Evolutionary conservation across 2,329 filamentous ascomycete genomes (phyloP).

Genomic region (Cytospora chrysosperma): DNA sequence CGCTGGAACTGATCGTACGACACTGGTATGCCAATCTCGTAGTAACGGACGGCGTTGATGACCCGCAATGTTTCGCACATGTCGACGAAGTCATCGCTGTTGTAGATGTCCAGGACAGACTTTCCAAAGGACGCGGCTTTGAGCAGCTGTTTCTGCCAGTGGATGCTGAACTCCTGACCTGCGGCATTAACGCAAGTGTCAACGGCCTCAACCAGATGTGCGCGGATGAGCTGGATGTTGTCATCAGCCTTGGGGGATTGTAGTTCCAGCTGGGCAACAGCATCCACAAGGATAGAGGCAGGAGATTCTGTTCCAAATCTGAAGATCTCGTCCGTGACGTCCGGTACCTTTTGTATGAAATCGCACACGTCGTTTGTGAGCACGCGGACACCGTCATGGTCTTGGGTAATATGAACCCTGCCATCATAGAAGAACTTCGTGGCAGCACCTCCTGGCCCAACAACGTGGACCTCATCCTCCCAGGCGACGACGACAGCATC

Average conservation of each 20-base stretch:
- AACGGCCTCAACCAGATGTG: slow-evolving; percentile 86
- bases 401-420: slow-evolving; percentile 81
- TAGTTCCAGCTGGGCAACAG: slow-evolving; percentile 84
- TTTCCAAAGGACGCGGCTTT: slow-evolving; percentile 97
- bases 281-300: slow-evolving; percentile 89
- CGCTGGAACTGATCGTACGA: slow-evolving; percentile 94
- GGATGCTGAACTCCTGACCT: slow-evolving; percentile 82
- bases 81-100: slow-evolving; percentile 97
- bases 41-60: slow-evolving; percentile 87
- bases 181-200: slow-evolving; percentile 92
- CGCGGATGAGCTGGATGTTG: slow-evolving; percentile 89
- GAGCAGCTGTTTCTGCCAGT: slow-evolving; percentile 95
- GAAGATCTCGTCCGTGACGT: slow-evolving; percentile 85
- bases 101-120: slow-evolving; percentile 94
- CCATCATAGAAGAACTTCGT: slow-evolving; percentile 85
- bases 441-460: slow-evolving; percentile 78
- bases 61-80: slow-evolving; percentile 95
- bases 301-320: slow-evolving; percentile 83
- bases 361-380: slow-evolving; percentile 95
- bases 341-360: slow-evolving; percentile 90
- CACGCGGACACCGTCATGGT: slow-evolving; percentile 81
- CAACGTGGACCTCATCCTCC: slow-evolving; percentile 95
- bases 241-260: slow-evolving; percentile 97
- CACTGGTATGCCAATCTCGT: slow-evolving; percentile 83
- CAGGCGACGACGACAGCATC: slow-evolving; percentile 91